Conservation (phyloP, 2,329 filamentous ascomycete genomes). For the Aspergillus costaricaensis region DNA sequence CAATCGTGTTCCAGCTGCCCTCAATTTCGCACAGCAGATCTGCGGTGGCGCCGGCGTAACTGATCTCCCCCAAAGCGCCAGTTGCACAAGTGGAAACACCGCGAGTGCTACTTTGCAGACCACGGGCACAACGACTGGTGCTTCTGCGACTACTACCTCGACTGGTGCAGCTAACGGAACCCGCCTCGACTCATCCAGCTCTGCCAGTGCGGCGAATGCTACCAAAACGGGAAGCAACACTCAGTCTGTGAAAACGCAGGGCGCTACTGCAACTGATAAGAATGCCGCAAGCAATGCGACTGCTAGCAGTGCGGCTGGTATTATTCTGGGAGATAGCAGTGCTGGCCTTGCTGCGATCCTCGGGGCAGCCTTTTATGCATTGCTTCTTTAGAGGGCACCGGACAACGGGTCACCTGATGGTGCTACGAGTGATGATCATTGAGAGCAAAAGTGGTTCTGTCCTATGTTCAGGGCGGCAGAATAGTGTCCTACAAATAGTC, state of each 20-base stretch:
- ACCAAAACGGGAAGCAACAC: constrained; percentile 2
- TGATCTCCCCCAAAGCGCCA: constrained; percentile 36
- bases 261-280: not conserved
- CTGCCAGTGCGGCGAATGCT: not conserved
- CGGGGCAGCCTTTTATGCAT: constrained; percentile 33
- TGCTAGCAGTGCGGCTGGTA: constrained; percentile 28
- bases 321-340: constrained; percentile 25
- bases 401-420: not conserved
- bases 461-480: not conserved
- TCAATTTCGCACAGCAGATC: constrained; percentile 40
- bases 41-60: constrained; percentile 42
- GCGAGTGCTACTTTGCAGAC: not conserved
- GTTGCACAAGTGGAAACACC: constrained; percentile 24
- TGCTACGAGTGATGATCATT: not conserved
- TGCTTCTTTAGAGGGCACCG: constrained; percentile 26
- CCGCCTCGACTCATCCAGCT: not conserved
- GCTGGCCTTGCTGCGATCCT: constrained; percentile 32
- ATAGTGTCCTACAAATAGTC: not conserved
- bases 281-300: constrained; percentile 5
- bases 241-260: not conserved
- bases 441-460: not conserved
- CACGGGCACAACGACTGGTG: not conserved
- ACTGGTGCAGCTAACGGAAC: constrained; percentile 11
- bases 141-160: constrained; percentile 18
- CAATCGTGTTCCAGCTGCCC: constrained; percentile 28